Evolutionary conservation across 2,329 filamentous ascomycete genomes (phyloP).

Genomic region (Talaromyces atroroseus): DNA sequence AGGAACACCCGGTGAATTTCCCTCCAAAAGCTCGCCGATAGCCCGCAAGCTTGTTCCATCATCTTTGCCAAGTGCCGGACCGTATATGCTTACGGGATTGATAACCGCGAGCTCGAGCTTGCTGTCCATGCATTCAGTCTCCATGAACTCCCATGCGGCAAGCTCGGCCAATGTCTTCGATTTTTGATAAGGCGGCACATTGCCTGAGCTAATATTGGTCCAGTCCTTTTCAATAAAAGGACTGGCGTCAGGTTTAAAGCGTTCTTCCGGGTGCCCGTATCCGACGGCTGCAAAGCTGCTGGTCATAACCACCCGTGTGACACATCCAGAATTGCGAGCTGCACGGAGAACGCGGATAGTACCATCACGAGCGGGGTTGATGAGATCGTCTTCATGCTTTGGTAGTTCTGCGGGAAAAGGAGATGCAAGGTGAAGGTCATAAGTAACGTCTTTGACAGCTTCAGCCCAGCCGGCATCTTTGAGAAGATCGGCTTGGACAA

Average conservation of each 20-base stretch:
- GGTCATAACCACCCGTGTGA: neutral
- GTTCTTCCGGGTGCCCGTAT: constrained; percentile 20
- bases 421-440: constrained; percentile 2
- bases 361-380: neutral
- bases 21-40: constrained; percentile 24
- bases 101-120: constrained; percentile 25
- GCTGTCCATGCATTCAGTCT: constrained; percentile 18
- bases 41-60: constrained; percentile 20
- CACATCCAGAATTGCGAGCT: constrained; percentile 2
- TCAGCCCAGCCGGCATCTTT: constrained; percentile 1
- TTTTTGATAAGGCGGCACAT: constrained; percentile 25
- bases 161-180: constrained; percentile 31
- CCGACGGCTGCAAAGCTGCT: constrained; percentile 14
- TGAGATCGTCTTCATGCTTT: constrained; percentile 5
- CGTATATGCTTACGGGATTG: constrained; percentile 25
- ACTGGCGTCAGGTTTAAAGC: neutral
- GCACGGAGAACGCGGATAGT: constrained; percentile 3
- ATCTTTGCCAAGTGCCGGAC: constrained; percentile 24
- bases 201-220: constrained; percentile 18
- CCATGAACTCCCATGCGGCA: constrained; percentile 30
- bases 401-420: constrained; percentile 1
- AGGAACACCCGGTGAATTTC: constrained; percentile 24
- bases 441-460: neutral
- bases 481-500: constrained; percentile 3
- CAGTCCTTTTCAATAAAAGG: constrained; percentile 29